Base-by-base conservation (phyloP, 2,329 filamentous ascomycete genomes). In the Shiraia sp. region DNA sequence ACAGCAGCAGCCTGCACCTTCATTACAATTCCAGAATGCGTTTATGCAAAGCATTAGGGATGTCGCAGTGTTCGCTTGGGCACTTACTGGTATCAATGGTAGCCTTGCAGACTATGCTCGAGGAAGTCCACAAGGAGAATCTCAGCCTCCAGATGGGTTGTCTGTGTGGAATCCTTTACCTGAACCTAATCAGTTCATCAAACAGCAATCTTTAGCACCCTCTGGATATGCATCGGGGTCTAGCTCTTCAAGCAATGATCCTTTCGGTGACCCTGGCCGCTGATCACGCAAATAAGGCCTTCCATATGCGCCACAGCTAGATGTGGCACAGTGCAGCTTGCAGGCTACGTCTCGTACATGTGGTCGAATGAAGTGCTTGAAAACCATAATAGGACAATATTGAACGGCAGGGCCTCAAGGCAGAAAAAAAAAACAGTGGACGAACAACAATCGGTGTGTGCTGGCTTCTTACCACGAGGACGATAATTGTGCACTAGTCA, bases 51-150 rank as follows among this genome's bases (percentile, higher is more conserved):
- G 85, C 2, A 95, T 95, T 52, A 83, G 87, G 42, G 88, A 93
- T 39, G 86, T 91, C 33, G 88, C 87, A 1, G 86, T 93, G n/a
- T 93, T 95, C 63, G 88, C 88, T 8, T 95, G 88, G 88, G 86
- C 85, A 2, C 71, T 92, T 9, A 82, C 84, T 16, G 88, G 88
- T 15, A 91, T 91, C 72, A 92, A 93, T 64, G 86, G 86, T 10
- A 85, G 82, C 28, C 71, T 92, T 39, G 82, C 83, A 12, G 75
- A 80, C 3, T 86, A 85, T 57, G 75, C 80, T 32, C 75, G 74
- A 4, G 86, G 87, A 2, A 75, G 72, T 19, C 83, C 87, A 1
- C 72, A 68, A 14, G 85, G 81, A n/a, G 81, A 86, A 47, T 77
- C 83, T 22, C 74, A 82, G 45, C 85, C 86, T 1, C 72, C 75